Base-by-base conservation (phyloP, 1,284 basidiomycete genomes). In the Tilletiopsis washingtonensis region DNA sequence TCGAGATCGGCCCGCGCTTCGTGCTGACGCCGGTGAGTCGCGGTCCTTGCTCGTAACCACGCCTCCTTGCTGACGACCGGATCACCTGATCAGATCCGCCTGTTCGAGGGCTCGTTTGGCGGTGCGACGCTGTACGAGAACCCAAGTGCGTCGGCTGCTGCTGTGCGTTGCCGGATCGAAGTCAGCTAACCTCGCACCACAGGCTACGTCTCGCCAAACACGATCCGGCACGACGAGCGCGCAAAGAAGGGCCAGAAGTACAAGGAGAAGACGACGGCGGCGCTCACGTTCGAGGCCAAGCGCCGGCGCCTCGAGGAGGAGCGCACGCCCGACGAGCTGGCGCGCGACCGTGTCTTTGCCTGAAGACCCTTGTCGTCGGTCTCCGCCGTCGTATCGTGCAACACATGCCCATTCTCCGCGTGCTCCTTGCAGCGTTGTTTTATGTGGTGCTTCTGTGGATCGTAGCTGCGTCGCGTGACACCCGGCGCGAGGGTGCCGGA, bases 71-170 rank as follows among this genome's bases (percentile, higher is more conserved):
- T n/a, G n/a, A n/a, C n/a, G n/a, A n/a, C n/a, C n/a, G n/a, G n/a
- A n/a, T n/a, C n/a, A n/a, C n/a, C n/a, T n/a, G n/a, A n/a, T n/a
- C n/a, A n/a, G n/a, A 97, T 99, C 69, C 84, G 90, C 51, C 91
- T 99, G 59, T 99, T 99, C 71, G 94, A 99, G 75, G 94, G 94
- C 25, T 88, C 88, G 5, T 96, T 97, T 45, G 82, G 84, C 53
- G 94, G 94, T 15, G 88, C 89, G 21, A 96, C 91, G 3, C 84
- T 99, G 15, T 99, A 86, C 73, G 91, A 91, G 43, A 98, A 98
- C 76, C 86, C 89, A 71, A 87, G 88, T n/a, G n/a, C n/a, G n/a
- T n/a, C n/a, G n/a, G n/a, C n/a, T n/a, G n/a, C n/a, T n/a, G n/a
- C n/a, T n/a, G n/a, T n/a, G n/a, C n/a, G n/a, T n/a, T n/a, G n/a